Evolutionary conservation across 345 rosid species (phyloP).

Genomic region (Populus simonii): DNA sequence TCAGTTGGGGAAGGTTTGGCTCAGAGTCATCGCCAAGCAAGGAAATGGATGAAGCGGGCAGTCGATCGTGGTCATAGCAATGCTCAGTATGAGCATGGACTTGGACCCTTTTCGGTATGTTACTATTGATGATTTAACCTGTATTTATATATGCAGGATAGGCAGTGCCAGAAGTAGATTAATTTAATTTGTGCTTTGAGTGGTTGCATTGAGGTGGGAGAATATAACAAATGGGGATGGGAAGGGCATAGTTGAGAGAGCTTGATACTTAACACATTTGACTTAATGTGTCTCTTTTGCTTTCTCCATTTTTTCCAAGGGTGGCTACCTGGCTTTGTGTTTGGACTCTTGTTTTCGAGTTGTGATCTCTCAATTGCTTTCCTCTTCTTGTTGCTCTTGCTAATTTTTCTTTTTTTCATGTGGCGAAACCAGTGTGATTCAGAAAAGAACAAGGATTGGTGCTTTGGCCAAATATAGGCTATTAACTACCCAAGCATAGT

Average conservation of each 20-base stretch:
- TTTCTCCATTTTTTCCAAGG: neutral
- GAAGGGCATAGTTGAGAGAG: neutral
- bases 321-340: neutral
- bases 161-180: neutral
- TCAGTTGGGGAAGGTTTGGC: constrained; percentile 75
- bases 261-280: neutral
- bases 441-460: neutral
- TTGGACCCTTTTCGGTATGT: constrained; percentile 70
- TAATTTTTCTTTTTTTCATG: neutral
- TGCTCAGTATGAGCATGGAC: constrained; percentile 92
- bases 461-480: neutral
- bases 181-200: neutral
- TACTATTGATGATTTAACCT: neutral
- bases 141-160: neutral
- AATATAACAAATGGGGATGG: neutral
- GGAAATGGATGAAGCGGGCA: constrained; percentile 93
- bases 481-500: neutral
- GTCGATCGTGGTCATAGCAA: constrained; percentile 83
- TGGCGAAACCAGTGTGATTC: neutral
- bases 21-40: constrained; percentile 48
- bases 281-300: neutral
- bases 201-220: neutral
- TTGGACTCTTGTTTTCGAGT: neutral
- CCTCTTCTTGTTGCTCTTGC: neutral
- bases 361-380: neutral